These are phyloP conservation scores for Aureobasidium musti DNA, from an alignment of 2,329 filamentous ascomycete species.

Conservation along the genomic window DNA sequence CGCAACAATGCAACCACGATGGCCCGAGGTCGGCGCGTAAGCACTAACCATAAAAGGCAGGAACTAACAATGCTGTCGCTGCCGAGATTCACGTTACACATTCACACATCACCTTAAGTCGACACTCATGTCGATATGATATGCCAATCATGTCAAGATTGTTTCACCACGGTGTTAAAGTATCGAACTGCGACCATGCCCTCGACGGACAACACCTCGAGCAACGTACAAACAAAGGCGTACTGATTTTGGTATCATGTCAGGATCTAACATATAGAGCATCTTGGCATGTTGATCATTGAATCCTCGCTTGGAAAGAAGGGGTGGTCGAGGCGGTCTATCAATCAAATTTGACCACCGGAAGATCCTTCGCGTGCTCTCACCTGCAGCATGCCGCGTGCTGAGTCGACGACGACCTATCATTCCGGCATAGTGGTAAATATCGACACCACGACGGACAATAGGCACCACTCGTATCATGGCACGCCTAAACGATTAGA, in stretches of 20 bases:
- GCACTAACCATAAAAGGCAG: not conserved
- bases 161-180: not conserved
- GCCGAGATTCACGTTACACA: not conserved
- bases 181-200: not conserved
- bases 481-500: not conserved
- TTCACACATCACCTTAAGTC: not conserved
- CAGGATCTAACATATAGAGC: not conserved
- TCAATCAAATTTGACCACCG: conserved; percentile 2
- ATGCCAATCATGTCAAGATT: not conserved
- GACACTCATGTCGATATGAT: not conserved
- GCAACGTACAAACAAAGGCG: not conserved
- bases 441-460: not conserved
- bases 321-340: conserved; percentile 10
- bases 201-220: not conserved
- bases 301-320: not conserved
- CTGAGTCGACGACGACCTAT: not conserved
- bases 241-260: too few relatives aligned
- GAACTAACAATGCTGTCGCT: not conserved
- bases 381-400: conserved; percentile 6
- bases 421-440: not conserved
- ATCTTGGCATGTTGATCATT: not conserved
- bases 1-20: not conserved
- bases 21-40: not conserved
- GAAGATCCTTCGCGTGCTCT: conserved; percentile 9
- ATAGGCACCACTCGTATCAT: not conserved